phyloP scores from a whole-genome alignment of 2,329 filamentous ascomycete species.

The Paraphaeosphaeria minitans region DNA sequence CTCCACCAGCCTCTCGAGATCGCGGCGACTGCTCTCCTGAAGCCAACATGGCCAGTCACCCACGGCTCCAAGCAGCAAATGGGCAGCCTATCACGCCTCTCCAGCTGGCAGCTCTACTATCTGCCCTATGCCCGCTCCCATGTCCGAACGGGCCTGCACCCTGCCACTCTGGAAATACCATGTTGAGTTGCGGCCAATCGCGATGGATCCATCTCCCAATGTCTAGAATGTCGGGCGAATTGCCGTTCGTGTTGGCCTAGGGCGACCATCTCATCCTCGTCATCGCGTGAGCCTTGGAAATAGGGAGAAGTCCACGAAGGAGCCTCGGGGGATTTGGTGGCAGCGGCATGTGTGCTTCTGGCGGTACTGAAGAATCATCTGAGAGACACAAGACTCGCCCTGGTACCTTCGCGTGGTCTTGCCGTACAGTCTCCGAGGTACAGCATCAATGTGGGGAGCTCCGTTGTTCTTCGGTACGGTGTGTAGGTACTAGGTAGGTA shows the following conservation, averaged over 20 bases:
- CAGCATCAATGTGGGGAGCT: background rate
- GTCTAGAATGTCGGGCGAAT: constrained; percentile 13
- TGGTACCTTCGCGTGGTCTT: constrained; percentile 10
- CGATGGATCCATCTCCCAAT: background rate
- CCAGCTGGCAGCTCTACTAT: constrained; percentile 26
- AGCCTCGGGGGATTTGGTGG: background rate
- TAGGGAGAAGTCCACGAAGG: too few relatives aligned
- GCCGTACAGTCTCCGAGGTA: constrained; percentile 2
- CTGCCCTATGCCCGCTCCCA: constrained; percentile 26
- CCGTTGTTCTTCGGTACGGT: constrained; percentile 3
- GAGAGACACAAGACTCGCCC: background rate
- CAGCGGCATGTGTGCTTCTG: background rate
- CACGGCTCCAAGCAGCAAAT: constrained; percentile 25
- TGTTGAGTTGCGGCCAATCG: constrained; percentile 21
- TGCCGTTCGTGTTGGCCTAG: constrained; percentile 14
- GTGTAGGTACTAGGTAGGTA: too few relatives aligned
- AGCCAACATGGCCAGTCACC: constrained; percentile 17
- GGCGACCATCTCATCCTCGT: constrained; percentile 7
- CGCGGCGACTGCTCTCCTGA: constrained; percentile 24
- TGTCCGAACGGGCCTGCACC: constrained; percentile 22
- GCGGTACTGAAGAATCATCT: background rate
- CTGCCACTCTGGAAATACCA: constrained; percentile 18
- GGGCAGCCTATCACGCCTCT: constrained; percentile 18
- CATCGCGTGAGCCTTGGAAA: background rate
- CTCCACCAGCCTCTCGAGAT: background rate